phyloP scores from a whole-genome alignment of 1,284 basidiomycete species.

The Hemileia vastatrix region DNA sequence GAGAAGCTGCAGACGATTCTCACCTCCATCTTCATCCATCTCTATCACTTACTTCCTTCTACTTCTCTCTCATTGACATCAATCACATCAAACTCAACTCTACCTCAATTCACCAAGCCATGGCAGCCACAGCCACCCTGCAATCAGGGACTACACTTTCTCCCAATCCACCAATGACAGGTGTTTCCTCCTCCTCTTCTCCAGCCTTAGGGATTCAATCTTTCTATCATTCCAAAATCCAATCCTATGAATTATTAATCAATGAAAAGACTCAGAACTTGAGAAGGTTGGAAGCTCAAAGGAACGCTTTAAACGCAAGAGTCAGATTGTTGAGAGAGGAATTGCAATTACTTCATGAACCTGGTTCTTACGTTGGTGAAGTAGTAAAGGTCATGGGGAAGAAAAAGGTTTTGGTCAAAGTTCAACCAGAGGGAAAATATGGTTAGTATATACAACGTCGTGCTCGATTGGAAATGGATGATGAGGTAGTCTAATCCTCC shows the following conservation, averaged over 20 bases:
- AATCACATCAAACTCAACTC: no score
- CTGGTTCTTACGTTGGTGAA: slow-evolving; percentile 94
- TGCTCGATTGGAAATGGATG: no score
- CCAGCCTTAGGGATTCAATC: slow-evolving; percentile 48
- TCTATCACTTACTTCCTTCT: no score
- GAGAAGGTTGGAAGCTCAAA: slow-evolving; percentile 85
- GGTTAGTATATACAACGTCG: slow-evolving; percentile 52
- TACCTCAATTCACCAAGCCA: no score
- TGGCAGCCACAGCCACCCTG: no score
- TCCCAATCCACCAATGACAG: no score
- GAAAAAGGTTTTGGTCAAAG: slow-evolving; percentile 96
- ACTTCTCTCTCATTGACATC: no score
- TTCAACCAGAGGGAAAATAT: slow-evolving; percentile 97
- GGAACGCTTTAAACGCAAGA: slow-evolving; percentile 90
- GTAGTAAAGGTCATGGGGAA: slow-evolving; percentile 98
- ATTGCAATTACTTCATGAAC: slow-evolving; percentile 85
- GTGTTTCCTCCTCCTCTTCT: no score
- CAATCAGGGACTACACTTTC: no score
- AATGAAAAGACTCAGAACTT: slow-evolving; percentile 96
- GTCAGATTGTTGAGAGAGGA: slow-evolving; percentile 70
- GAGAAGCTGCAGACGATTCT: no score
- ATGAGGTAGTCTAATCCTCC: no score
- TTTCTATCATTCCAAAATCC: slow-evolving; percentile 94
- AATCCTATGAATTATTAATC: slow-evolving; percentile 78
- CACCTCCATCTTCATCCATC: no score